These are phyloP conservation scores for Tetrahymena elliotti DNA, from an alignment of 73 alveolate genomes.

Conservation along the genomic window DNA sequence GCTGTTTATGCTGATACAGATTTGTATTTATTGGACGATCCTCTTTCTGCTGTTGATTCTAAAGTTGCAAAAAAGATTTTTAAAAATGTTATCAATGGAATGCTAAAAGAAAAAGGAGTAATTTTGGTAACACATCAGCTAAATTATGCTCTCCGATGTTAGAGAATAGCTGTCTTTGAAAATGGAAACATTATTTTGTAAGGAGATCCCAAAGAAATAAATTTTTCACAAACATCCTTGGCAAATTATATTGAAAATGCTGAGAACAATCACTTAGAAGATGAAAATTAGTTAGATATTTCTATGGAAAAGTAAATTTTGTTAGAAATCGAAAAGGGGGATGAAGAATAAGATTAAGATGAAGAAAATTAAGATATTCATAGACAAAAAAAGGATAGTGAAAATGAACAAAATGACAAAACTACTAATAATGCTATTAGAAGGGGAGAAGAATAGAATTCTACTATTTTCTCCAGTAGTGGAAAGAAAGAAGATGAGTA, in stretches of 20 bases:
- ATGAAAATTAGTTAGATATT: background rate
- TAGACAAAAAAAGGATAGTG: background rate
- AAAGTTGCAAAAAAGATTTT: conserved; percentile 48
- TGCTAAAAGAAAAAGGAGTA: conserved; percentile 45
- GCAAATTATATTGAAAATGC: background rate
- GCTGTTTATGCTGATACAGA: conserved; percentile 73
- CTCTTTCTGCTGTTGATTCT: conserved; percentile 59
- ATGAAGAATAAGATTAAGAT: background rate
- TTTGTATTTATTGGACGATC: conserved; percentile 61
- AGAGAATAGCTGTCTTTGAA: background rate
- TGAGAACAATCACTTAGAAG: background rate
- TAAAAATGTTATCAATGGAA: conserved; percentile 20
- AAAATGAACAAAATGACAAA: background rate
- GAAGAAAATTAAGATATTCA: background rate
- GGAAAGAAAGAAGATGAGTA: background rate
- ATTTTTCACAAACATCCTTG: background rate
- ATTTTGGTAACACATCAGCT: conserved; percentile 47
- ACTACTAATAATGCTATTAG: background rate
- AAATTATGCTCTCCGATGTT: background rate
- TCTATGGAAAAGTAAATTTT: background rate
- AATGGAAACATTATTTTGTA: background rate
- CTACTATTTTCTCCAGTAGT: background rate
- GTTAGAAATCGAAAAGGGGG: background rate
- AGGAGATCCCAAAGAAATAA: background rate
- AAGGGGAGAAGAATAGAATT: background rate